Conservation (phyloP, 225 moss, liverwort and hornwort genomes). For the Marchantia polymorpha region DNA sequence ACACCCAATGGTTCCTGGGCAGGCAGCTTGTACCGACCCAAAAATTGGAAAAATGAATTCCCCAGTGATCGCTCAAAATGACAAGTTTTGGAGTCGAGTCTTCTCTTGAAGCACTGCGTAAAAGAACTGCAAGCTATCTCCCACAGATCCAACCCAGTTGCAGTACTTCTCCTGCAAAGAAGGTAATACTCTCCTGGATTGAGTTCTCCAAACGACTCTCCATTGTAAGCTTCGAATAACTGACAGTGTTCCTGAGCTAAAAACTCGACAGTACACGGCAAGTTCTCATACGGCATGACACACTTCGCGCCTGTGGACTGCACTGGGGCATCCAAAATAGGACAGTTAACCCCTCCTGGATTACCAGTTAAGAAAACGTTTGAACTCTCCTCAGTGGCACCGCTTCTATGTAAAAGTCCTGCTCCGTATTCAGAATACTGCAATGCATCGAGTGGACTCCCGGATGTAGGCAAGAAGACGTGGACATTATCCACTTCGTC, state of each 20-base stretch:
- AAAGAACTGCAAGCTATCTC: slow-evolving; percentile 50
- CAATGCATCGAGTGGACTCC: slow-evolving; percentile 38
- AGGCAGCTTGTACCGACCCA: background rate
- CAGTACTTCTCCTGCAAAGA: slow-evolving; percentile 48
- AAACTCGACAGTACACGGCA: slow-evolving; percentile 27
- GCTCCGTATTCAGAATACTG: slow-evolving; percentile 53
- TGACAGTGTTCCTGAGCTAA: slow-evolving; percentile 35
- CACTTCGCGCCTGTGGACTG: slow-evolving; percentile 26
- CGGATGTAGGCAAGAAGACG: background rate
- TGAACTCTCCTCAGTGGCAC: slow-evolving; percentile 20
- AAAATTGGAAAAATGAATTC: slow-evolving; percentile 14
- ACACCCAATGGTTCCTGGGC: background rate
- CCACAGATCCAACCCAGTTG: slow-evolving; percentile 43
- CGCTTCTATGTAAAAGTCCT: slow-evolving; percentile 40
- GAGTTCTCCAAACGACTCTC: slow-evolving; percentile 29
- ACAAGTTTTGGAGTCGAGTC: slow-evolving; percentile 46
- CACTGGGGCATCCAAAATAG: slow-evolving; percentile 21
- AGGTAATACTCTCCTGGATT: slow-evolving; percentile 47
- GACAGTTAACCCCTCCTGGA: slow-evolving; percentile 39
- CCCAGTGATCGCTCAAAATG: slow-evolving; percentile 36
- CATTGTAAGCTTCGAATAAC: background rate
- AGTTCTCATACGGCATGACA: slow-evolving; percentile 16
- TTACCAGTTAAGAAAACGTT: slow-evolving; percentile 53
- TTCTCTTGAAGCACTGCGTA: slow-evolving; percentile 40
- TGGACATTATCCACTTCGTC: background rate